Conservation (phyloP, 75 land plant genomes). For the Picea glauca region DNA sequence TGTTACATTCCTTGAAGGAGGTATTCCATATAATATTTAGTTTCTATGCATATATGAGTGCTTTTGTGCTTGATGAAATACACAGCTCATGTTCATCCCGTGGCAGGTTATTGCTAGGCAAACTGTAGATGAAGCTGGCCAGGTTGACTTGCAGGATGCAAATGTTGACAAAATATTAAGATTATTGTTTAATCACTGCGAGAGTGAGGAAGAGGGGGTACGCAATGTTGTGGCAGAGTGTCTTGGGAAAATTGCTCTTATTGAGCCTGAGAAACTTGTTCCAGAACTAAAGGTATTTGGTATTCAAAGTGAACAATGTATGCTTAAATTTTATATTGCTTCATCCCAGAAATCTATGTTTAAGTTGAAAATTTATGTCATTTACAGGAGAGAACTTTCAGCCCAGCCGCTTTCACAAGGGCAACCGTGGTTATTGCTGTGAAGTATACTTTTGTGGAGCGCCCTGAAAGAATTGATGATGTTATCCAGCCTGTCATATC, state of each 20-base stretch:
- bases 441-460: conserved; percentile 93
- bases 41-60: background rate
- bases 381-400: conserved; percentile 66
- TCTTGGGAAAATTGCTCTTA: conserved; percentile 95
- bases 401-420: conserved; percentile 89
- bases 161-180: conserved; percentile 81
- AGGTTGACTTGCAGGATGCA: conserved; percentile 77
- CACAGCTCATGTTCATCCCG: background rate
- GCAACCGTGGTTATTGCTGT: conserved; percentile 98
- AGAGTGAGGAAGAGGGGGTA: conserved; percentile 99
- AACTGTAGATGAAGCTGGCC: conserved; percentile 67
- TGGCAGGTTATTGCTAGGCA: conserved; percentile 95
- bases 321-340: background rate
- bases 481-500: conserved; percentile 80
- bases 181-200: conserved; percentile 91
- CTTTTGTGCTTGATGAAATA: background rate
- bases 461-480: conserved; percentile 90
- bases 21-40: conserved; percentile 23
- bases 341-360: conserved; percentile 1
- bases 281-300: conserved; percentile 82
- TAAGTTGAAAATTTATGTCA: background rate
- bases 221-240: conserved; percentile 99
- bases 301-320: background rate
- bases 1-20: conserved; percentile 98
- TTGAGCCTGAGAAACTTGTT: conserved; percentile 89